Conservation (phyloP, 1,284 basidiomycete species). For the Ceratobasidium sp. region DNA sequence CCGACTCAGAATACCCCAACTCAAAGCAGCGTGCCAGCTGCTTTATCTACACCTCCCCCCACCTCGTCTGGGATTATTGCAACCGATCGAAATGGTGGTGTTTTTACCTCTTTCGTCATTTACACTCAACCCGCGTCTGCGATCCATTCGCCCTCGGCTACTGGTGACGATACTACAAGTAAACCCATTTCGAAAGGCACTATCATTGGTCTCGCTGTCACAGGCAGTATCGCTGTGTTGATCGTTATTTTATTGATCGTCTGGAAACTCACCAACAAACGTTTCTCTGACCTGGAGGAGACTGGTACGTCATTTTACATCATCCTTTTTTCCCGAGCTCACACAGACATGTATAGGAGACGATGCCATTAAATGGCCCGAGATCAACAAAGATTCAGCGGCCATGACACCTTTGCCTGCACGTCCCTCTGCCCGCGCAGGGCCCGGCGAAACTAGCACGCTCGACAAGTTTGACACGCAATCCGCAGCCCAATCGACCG, state of each 20-base stretch:
- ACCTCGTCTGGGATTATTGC: conserved; percentile 9
- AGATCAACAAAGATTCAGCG: conserved; percentile 71
- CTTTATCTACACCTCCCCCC: conserved; percentile 15
- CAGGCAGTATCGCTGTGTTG: conserved; percentile 78
- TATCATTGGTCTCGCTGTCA: conserved; percentile 82
- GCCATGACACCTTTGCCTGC: conserved; percentile 75
- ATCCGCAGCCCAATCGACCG: conserved; percentile 45
- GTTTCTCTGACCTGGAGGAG: conserved; percentile 75
- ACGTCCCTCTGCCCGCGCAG: conserved; percentile 60
- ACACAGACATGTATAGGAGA: conserved; percentile 62
- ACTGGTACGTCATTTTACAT: conserved; percentile 64
- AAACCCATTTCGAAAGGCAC: conserved; percentile 70
- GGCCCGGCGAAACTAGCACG: conserved; percentile 59
- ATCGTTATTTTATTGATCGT: conserved; percentile 78
- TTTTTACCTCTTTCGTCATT: conserved; percentile 33
- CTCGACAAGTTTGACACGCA: conserved; percentile 54
- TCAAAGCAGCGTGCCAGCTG: neutral
- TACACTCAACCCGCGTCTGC: conserved; percentile 6
- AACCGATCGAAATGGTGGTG: conserved; percentile 26
- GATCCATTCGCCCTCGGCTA: conserved; percentile 32
- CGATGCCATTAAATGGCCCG: conserved; percentile 88
- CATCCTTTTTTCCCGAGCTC: conserved; percentile 44
- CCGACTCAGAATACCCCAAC: neutral
- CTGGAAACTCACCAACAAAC: conserved; percentile 86
- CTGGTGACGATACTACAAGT: conserved; percentile 2